phyloP scores from a whole-genome alignment of 148 eudicot genomes.

The Pouteria glomerata region DNA sequence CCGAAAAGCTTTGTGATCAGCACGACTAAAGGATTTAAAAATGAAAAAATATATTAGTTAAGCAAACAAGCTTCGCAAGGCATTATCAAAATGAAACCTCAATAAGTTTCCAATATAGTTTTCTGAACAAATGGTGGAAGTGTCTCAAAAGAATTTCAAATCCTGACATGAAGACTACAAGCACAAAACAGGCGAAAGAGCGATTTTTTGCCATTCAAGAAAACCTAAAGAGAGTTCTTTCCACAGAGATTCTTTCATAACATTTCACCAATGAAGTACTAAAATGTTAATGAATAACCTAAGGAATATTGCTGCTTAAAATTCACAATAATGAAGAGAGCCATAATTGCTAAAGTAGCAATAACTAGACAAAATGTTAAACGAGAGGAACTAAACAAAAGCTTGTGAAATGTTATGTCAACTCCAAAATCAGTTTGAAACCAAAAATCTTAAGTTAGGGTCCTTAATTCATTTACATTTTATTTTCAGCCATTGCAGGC shows the following conservation, averaged over 20 bases:
- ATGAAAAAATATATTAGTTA: not conserved
- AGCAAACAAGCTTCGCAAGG: not conserved
- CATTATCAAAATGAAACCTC: not conserved
- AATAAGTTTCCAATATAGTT: not conserved
- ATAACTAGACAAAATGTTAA: too few species aligned
- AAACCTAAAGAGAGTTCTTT: not conserved
- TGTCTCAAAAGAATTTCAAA: not conserved
- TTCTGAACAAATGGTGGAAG: not conserved
- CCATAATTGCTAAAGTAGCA: too few species aligned
- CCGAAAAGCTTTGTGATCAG: constrained; percentile 9
- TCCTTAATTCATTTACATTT: too few species aligned
- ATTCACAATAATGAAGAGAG: too few species aligned
- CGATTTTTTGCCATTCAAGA: not conserved
- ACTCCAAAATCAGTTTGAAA: too few species aligned
- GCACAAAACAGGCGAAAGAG: not conserved
- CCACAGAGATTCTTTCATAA: not conserved
- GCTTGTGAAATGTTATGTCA: too few species aligned
- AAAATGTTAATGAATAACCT: not conserved
- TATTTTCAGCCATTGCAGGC: too few species aligned
- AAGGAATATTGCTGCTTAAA: too few species aligned
- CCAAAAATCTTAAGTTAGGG: too few species aligned
- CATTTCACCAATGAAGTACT: not conserved
- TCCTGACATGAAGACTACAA: not conserved
- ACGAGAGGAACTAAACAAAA: too few species aligned
- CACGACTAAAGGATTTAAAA: not conserved